Evolutionary conservation across 2,329 filamentous ascomycete species (phyloP).

Genomic region (Calonectria honghensis): DNA sequence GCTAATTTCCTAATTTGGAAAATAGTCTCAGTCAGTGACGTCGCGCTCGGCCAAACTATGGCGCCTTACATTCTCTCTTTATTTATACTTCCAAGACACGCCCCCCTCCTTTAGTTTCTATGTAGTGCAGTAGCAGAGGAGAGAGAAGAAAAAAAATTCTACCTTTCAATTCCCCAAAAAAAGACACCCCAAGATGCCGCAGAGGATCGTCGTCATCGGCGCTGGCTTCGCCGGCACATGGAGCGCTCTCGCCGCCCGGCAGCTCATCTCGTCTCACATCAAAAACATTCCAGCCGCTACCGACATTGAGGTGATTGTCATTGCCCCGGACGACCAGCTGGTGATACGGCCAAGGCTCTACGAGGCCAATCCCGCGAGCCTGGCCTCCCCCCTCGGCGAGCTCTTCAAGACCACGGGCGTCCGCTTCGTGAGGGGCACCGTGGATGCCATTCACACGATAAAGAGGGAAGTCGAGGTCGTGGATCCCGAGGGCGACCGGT

Average conservation of each 20-base stretch:
- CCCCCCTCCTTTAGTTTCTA: background rate
- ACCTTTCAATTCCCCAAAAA: background rate
- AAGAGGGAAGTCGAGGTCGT: conserved; percentile 43
- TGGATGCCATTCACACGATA: conserved; percentile 43
- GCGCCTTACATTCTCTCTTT: conserved; percentile 13
- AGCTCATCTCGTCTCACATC: conserved; percentile 49
- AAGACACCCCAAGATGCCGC: background rate
- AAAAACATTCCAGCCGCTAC: conserved; percentile 19
- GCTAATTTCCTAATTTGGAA: conserved; percentile 23
- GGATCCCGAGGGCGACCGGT: conserved; percentile 25
- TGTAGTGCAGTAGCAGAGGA: background rate
- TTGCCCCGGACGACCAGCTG: conserved; percentile 56
- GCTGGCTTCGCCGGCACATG: conserved; percentile 77
- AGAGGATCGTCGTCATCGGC: conserved; percentile 73
- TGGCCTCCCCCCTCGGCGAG: conserved; percentile 42
- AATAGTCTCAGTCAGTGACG: conserved; percentile 22
- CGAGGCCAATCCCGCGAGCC: conserved; percentile 52
- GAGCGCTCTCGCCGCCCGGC: conserved; percentile 56
- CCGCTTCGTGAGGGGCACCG: conserved; percentile 52
- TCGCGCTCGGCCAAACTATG: conserved; percentile 18
- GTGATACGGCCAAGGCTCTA: conserved; percentile 60
- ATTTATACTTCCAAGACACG: conserved; percentile 10
- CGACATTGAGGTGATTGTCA: conserved; percentile 54
- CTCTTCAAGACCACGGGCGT: conserved; percentile 55
- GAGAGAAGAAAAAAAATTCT: background rate